A percentile compares a stretch with the other conserved stretches of the same genome.
Evolutionary conservation across 805 yeast species (phyloP).

Genomic region (Saccharomycopsis fibuligera): DNA sequence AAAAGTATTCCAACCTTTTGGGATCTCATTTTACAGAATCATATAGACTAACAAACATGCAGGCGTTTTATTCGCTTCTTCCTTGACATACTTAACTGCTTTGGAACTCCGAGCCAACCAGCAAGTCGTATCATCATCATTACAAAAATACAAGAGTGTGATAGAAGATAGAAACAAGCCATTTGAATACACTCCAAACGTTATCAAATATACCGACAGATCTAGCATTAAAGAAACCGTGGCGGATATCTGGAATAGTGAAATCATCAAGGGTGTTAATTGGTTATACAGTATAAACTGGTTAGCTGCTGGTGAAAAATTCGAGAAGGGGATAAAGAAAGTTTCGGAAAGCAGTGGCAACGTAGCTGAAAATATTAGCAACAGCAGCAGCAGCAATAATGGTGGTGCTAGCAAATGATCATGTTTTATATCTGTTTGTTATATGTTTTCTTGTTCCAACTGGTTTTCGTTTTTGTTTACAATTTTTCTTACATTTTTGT

Average conservation of each 20-base stretch:
- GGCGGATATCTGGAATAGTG: conserved; percentile 21
- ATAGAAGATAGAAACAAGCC: conserved; percentile 15
- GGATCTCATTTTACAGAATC: too few species aligned
- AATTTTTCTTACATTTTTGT: too few species aligned
- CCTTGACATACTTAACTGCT: conserved; percentile 19
- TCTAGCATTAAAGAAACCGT: conserved; percentile 17
- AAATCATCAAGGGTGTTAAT: conserved; percentile 21
- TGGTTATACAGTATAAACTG: conserved; percentile 21
- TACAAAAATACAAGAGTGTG: conserved; percentile 8
- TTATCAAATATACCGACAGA: conserved; percentile 16
- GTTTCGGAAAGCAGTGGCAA: neutral
- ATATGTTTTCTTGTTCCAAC: too few species aligned
- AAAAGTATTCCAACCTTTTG: too few species aligned
- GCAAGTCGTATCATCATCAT: neutral
- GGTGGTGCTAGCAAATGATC: too few species aligned
- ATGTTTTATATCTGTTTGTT: too few species aligned
- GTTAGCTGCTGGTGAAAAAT: conserved; percentile 20
- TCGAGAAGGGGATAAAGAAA: conserved; percentile 7
- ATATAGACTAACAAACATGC: too few species aligned
- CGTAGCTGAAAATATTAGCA: too few species aligned
- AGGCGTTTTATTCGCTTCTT: conserved; percentile 19
- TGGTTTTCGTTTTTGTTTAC: too few species aligned
- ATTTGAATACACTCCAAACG: conserved; percentile 7
- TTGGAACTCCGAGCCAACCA: conserved; percentile 14
- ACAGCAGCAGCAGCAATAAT: too few species aligned